Evolutionary conservation across 2,329 filamentous ascomycete genomes (phyloP), one percentile per base, ranked within the genome.

Genomic region (Ramularia endophylla): DNA sequence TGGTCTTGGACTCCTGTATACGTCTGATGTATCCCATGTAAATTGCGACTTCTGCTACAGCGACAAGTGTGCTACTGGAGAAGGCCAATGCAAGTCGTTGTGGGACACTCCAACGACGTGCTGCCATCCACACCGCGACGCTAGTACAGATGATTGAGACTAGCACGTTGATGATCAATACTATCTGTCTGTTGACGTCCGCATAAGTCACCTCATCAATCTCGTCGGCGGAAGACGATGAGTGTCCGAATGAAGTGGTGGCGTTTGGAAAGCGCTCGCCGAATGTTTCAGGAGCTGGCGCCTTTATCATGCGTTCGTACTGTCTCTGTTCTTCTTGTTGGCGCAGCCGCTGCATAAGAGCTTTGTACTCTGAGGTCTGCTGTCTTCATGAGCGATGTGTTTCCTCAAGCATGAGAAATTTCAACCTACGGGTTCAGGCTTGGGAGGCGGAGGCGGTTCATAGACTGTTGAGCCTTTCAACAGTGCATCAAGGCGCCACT

Each of bases 131-230:
- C 25, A 92, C 74, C 6, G 84, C 85, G 2, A 75, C 80, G 2
- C 80, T 83, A 37, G 84, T 85, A 32, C 89, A 86, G 2, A 90
- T 69, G 39, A 95, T 85, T 38, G 87, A 94, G 39, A 95, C 73
- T 28, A 95, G 68, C 37, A 97, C 87, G 62, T 97, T 98, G 56
- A 94, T 74, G 38, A 97, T 87, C 6, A 97, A 71, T 30, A 85
- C 81, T 42, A 92, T 68, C 57, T 92, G 87, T n/a, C 85, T 74
- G 60, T 90, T 83, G 1, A 92, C 72, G 46, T 92, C 85, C 27
- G 77, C 74, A 49, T 81, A 81, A 2, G 80, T 81, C 2, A 84
- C 67, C 2, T 83, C 80, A 47, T 87, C 83, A 8, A 69, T 65
- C 27, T 69, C 66, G 36, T 60, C 58, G 69, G 43, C 73, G 72